Base-by-base conservation (phyloP, 305 asterid species). In the Euphrasia arctica region DNA sequence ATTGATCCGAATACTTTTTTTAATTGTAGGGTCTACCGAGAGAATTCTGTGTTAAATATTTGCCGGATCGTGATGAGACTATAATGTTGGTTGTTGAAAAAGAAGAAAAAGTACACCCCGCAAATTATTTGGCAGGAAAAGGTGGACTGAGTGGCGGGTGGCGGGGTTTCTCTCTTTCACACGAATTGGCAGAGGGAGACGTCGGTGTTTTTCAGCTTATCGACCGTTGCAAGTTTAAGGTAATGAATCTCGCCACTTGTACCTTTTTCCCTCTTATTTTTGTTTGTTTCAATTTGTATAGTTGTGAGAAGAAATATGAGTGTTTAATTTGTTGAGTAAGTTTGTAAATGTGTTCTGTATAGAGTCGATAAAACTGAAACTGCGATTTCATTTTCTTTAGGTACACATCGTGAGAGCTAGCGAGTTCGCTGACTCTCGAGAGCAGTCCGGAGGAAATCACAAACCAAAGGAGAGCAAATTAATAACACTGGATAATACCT, bases 111-210 rank as follows among this genome's bases (percentile, higher is more conserved):
- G 81, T 72, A 69, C 68, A 58, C 63, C 0, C 2, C 2, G 67
- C 79, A 0, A 86, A 66, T 65, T 88, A 86, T 78, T 73, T 82
- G 55, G 36, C 25, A n/a, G 63, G 10, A 1, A 85, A 77, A 65
- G 58, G 15, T 12, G 87, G 86, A 47, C 69, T 86, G 4, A 82
- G 91, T 62, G 85, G 70, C 36, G 95, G 96, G 47, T 88, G 96
- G 95, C 84, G 80, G 74, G 78, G 80, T 13, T 83, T 83, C 56
- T 70, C 85, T 14, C 32, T 52, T 9, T 70, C 65, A 5, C 83
- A 79, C 64, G 58, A 68, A 18, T 74, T 81, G 74, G 50, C 49
- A 1, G 74, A 70, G 12, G 80, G 77, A 32, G 96, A 89, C 69
- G 86, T 68, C 52, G 41, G 81, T 22, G 83, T 89, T 63, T 86